Evolutionary conservation across 1,139 yeast species (phyloP), one percentile per base, ranked within the genome.

Genomic region (Saccharomyces hybrid): DNA sequence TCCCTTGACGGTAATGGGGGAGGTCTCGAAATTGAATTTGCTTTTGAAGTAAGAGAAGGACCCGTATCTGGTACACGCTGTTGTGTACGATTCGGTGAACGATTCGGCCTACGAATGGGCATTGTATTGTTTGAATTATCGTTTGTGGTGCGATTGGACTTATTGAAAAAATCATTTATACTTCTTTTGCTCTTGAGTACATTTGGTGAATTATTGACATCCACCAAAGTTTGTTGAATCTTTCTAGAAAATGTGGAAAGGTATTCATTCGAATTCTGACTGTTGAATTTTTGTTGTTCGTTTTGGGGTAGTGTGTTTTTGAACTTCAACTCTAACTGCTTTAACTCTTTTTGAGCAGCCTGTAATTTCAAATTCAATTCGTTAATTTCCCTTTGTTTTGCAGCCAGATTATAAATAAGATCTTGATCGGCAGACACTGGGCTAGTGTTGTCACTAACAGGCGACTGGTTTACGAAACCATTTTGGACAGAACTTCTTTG

Each of bases 371-470:
- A 62, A 55, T 70, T 73, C 34, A 75, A 57, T 51, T 77, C 81
- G 28, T 71, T 54, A 2, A 76, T 73, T 46, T 70, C 72, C 57
- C 81, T 69, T 58, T 76, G 78, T 57, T 77, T 76, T 1, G 76
- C 59, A 0, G 81, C 81, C 50, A 77, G 58, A 44, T 67, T 62
- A 55, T 65, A 71, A 14, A 76, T 59, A 9, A 74, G 14, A 8
- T 59, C 58, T 14, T 62, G 52, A 28, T 26, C 48, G 31, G 31
- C 5, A 2, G 31, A 26, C 8, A 46, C 9, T 13, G 31, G 31
- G 13, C 48, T 46, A 8, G 20, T 7, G 20, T 46, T 14, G 29
- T 26, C 48, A n/a, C 28, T 46, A 5, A 27, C 31, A 6, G 31
- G 28, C 13, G 28, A 46, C 29, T 46, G 28, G 11, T 23, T 27